Percentiles rank a stretch among this genome's conserved stretches.
These are phyloP conservation scores for Gonium pectorale DNA, from an alignment of 139 green algal genomes.

Conservation along the genomic window DNA sequence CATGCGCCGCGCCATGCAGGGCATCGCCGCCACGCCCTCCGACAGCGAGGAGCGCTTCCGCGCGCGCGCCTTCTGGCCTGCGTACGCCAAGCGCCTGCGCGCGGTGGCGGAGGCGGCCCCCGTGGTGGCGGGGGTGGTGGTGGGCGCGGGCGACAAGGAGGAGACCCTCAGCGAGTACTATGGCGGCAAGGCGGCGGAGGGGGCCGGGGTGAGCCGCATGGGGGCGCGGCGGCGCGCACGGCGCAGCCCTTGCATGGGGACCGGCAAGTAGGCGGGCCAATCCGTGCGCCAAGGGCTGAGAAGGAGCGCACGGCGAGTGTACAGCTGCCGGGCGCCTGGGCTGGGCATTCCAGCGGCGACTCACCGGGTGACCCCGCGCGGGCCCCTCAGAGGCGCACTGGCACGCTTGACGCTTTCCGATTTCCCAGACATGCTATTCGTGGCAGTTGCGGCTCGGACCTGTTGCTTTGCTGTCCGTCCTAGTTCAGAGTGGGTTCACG, in stretches of 20 bases:
- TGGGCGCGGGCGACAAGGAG: slow-evolving; percentile 41
- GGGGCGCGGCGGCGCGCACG: neutral
- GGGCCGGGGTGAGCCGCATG: slow-evolving; percentile 4
- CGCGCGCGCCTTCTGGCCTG: slow-evolving; percentile 47
- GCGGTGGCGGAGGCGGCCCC: slow-evolving; percentile 42
- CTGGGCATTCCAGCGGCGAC: too few species aligned
- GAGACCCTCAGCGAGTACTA: slow-evolving; percentile 44
- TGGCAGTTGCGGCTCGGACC: neutral
- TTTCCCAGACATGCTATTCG: neutral
- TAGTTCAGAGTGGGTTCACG: neutral
- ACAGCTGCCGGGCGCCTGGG: neutral
- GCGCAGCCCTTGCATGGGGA: too few species aligned
- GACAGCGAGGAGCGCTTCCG: slow-evolving; percentile 55
- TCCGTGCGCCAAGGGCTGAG: neutral
- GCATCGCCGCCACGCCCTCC: slow-evolving; percentile 31
- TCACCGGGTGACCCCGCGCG: too few species aligned
- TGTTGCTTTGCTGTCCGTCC: neutral
- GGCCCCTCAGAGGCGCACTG: neutral
- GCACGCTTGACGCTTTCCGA: neutral
- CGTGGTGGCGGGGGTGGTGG: slow-evolving; percentile 24
- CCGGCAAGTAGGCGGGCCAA: neutral
- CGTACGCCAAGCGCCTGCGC: slow-evolving; percentile 47
- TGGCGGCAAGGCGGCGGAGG: slow-evolving; percentile 47
- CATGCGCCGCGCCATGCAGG: neutral
- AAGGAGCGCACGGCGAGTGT: too few species aligned